Conservation (phyloP, 1,284 basidiomycete genomes). For the Rhodotorula sp. region DNA sequence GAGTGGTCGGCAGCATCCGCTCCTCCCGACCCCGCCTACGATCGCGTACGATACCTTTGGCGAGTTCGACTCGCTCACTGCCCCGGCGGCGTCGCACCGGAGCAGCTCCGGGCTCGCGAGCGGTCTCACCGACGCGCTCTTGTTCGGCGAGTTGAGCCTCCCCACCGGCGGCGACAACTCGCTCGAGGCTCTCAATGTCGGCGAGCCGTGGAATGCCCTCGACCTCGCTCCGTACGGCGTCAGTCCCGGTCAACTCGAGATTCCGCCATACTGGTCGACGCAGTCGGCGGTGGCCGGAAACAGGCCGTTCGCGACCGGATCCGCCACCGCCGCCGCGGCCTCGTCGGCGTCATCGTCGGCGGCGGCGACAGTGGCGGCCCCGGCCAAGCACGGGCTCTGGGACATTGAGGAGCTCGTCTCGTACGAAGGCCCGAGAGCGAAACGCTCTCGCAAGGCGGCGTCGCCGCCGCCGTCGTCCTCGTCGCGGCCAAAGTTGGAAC, state of each 20-base stretch:
- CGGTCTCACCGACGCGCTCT: conserved; percentile 5
- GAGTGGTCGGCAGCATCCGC: not conserved
- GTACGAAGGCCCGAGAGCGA: not conserved
- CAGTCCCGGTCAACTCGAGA: conserved; percentile 11
- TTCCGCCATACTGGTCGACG: not conserved
- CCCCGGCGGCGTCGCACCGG: not conserved
- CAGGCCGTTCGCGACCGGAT: not conserved
- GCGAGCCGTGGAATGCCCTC: not conserved
- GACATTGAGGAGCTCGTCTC: conserved; percentile 33
- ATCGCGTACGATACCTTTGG: not conserved
- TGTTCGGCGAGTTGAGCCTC: not conserved
- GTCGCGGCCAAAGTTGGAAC: not conserved
- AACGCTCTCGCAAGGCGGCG: not conserved
- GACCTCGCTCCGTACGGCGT: conserved; percentile 25
- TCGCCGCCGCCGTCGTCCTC: not conserved
- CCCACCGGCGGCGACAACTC: conserved; percentile 2
- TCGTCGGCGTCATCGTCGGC: not conserved
- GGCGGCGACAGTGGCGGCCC: not conserved
- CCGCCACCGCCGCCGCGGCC: not conserved
- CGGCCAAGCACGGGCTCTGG: conserved; percentile 10
- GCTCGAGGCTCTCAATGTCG: conserved; percentile 6
- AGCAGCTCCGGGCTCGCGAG: not conserved
- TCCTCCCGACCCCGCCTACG: not conserved
- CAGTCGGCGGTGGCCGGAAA: not conserved
- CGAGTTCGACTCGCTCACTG: not conserved